A percentile compares a stretch with the other conserved stretches of the same genome.
These are phyloP conservation scores for Puccinia horiana DNA, from an alignment of 1,284 basidiomycete species.

Conservation along the genomic window DNA sequence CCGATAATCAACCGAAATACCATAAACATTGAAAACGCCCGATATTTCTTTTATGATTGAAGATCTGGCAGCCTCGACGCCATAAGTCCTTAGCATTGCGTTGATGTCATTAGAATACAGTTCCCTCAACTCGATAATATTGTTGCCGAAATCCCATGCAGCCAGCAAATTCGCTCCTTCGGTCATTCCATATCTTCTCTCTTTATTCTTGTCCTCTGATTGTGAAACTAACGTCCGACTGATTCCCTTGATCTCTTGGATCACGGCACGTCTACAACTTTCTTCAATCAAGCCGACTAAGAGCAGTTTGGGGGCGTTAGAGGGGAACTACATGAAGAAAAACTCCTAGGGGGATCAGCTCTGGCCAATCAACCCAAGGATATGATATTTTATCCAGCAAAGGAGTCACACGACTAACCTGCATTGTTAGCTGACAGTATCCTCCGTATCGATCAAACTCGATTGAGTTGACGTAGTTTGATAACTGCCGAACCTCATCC, in stretches of 20 bases:
- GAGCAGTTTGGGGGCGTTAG: constrained; percentile 77
- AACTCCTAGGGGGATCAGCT: background rate
- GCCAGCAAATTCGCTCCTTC: constrained; percentile 89
- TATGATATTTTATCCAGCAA: background rate
- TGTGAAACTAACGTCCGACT: constrained; percentile 47
- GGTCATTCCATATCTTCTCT: constrained; percentile 59
- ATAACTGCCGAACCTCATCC: constrained; percentile 51
- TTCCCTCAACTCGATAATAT: constrained; percentile 77
- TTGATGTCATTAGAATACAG: constrained; percentile 96
- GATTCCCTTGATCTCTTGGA: constrained; percentile 85
- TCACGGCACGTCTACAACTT: constrained; percentile 75
- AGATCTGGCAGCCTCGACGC: constrained; percentile 61
- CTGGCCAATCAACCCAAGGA: constrained; percentile 61
- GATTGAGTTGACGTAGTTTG: constrained; percentile 36
- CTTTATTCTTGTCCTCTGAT: constrained; percentile 36
- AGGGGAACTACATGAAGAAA: constrained; percentile 62
- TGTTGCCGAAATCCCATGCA: constrained; percentile 81
- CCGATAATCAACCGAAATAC: constrained; percentile 89
- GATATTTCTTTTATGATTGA: constrained; percentile 72
- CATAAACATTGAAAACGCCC: constrained; percentile 93
- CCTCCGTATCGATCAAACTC: constrained; percentile 41
- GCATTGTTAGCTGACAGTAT: constrained; percentile 40
- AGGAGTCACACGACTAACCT: constrained; percentile 32
- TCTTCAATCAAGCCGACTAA: constrained; percentile 87
- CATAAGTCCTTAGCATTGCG: constrained; percentile 83